These are phyloP conservation scores for Leptosphaerulina australis DNA, from an alignment of 2,329 filamentous ascomycete species.

Conservation along the genomic window DNA sequence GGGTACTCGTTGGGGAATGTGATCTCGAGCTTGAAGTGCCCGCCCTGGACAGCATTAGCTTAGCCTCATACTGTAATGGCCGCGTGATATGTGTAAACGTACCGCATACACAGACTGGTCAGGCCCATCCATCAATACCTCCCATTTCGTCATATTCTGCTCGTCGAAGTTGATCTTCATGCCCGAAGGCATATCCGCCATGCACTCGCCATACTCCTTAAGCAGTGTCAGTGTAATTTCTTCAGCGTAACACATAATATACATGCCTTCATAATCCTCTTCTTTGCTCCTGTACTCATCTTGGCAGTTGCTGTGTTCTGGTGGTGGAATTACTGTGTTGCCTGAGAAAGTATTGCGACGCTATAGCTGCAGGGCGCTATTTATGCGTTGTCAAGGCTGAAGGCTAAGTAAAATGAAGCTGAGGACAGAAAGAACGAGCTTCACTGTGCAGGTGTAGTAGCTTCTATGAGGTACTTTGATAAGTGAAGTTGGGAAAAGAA, in stretches of 20 bases:
- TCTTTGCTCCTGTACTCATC: constrained; percentile 50
- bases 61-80: constrained; percentile 1
- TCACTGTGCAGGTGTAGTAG: constrained; percentile 10
- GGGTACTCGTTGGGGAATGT: constrained; percentile 81
- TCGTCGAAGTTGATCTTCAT: constrained; percentile 60
- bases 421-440: background rate
- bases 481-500: constrained; percentile 6
- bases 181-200: constrained; percentile 43
- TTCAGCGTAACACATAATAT: background rate
- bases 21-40: constrained; percentile 75
- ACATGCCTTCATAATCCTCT: constrained; percentile 55
- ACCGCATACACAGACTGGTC: constrained; percentile 69
- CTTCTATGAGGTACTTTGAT: background rate
- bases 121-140: constrained; percentile 69
- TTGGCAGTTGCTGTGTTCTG: constrained; percentile 25
- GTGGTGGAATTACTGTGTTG: constrained; percentile 13
- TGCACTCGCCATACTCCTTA: constrained; percentile 48
- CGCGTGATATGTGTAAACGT: constrained; percentile 36
- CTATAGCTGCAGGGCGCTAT: constrained; percentile 12
- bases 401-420: constrained; percentile 1
- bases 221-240: constrained; percentile 16
- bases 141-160: constrained; percentile 70
- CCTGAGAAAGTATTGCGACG: constrained; percentile 16
- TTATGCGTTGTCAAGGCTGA: constrained; percentile 11
- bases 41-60: constrained; percentile 58